Evolutionary conservation across 768 basidiomycete genomes (phyloP).

Genomic region (Calocera cornea): DNA sequence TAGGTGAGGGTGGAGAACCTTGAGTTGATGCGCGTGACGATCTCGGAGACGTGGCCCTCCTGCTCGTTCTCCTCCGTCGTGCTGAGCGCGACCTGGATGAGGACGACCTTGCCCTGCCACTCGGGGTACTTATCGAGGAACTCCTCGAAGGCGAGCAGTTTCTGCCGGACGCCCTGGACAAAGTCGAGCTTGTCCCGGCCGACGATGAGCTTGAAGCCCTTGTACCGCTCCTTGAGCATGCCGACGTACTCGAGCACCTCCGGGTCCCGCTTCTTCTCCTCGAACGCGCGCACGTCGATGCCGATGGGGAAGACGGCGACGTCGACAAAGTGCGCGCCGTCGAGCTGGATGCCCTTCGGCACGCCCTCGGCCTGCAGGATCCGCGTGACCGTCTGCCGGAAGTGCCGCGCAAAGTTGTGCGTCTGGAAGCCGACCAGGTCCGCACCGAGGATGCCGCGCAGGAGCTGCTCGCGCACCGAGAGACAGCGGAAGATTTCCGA

Average conservation of each 20-base stretch:
- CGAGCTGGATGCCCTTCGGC: conserved; percentile 67
- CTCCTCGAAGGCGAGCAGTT: conserved; percentile 67
- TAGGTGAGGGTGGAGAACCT: conserved; percentile 74
- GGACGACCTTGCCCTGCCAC: conserved; percentile 64
- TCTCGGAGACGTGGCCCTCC: conserved; percentile 58
- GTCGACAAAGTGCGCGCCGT: conserved; percentile 56
- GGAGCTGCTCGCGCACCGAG: conserved; percentile 57
- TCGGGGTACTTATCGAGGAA: conserved; percentile 72
- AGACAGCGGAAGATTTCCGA: conserved; percentile 93
- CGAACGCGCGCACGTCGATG: conserved; percentile 60
- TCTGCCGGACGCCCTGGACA: conserved; percentile 73
- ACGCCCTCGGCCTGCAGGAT: conserved; percentile 69
- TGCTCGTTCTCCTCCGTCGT: conserved; percentile 65
- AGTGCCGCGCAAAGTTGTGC: conserved; percentile 68
- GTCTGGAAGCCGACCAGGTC: conserved; percentile 92
- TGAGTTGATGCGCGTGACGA: conserved; percentile 69
- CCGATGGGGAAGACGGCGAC: conserved; percentile 86
- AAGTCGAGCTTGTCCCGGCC: conserved; percentile 83
- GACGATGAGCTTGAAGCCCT: conserved; percentile 75
- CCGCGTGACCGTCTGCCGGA: conserved; percentile 69
- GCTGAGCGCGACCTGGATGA: conserved; percentile 78
- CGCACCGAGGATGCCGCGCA: conserved; percentile 82
- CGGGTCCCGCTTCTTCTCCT: conserved; percentile 53
- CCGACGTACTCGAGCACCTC: conserved; percentile 77
- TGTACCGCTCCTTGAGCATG: conserved; percentile 64